Base-by-base conservation (phyloP, 345 rosid genomes). In the Boechera divaricarpa region DNA sequence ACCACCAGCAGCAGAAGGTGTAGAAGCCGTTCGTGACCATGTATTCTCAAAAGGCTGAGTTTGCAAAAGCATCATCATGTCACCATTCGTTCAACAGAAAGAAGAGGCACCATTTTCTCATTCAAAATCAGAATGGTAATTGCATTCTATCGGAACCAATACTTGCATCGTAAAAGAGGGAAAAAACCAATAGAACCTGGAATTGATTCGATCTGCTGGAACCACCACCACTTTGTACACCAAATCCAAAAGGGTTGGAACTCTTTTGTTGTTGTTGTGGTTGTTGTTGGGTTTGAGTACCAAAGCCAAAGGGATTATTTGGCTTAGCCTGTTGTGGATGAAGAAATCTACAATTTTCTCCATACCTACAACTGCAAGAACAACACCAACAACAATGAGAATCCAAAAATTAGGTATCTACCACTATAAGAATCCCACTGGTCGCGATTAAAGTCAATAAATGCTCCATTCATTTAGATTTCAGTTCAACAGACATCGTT, bases 301-400 rank as follows among this genome's bases (percentile, higher is more conserved):
- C 94, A 71, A 86, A 90, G n/a, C 88, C 93, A 77, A 83, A 87
- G 24, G 83, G 74, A 39, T 73, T 79, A 67, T 59, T 78, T 5
- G 80, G 87, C 60, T 82, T 90, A 70, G 83, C 89, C 65, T 71
- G 92, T 33, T 64, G 78, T 35, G 70, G 84, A 75, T 92, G 98
- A 74, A 94, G 84, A 77, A 69, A 90, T 75, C 67, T 90, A 81
- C 98, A 92, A 13, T 82, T 78, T 53, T 84, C 97, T 21, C 97
- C 98, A 36, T 82, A 94, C 79, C 77, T 84, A 76, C 97, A 94
- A 82, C 98, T 94, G 87, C 68, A 85, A 82, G 39, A 69, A 48
- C 42, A 51, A 63, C 70, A 72, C 15, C 63, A 78, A 72, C 3
- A n/a, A 72, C 33, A 28, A 75, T 44, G 6, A 67, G 51, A 31